Conservation (phyloP, 108 stramenopile species). For the Nitzschia sp. region DNA sequence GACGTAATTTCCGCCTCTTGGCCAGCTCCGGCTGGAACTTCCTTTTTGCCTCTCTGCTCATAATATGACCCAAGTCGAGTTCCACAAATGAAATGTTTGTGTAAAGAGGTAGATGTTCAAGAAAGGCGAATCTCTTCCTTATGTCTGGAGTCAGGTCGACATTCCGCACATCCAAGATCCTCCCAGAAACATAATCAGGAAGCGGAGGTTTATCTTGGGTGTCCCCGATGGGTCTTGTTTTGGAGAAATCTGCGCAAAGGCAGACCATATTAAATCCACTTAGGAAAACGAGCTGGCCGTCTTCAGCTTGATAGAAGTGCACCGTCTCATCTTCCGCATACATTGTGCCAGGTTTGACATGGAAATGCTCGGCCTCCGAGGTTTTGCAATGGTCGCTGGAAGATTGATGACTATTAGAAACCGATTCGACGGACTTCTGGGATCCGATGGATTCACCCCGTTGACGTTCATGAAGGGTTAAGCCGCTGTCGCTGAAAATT, state of each 20-base stretch:
- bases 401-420: background rate
- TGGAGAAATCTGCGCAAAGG: conserved; percentile 62
- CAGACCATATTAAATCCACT: conserved; percentile 78
- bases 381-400: background rate
- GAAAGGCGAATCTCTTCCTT: conserved; percentile 67
- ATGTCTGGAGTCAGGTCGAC: conserved; percentile 56
- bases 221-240: background rate
- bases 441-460: conserved; percentile 44
- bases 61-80: conserved; percentile 55
- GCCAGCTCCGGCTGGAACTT: conserved; percentile 66
- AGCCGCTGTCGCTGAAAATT: too few species aligned
- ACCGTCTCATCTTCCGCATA: conserved; percentile 44
- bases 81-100: conserved; percentile 70
- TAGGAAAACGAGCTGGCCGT: conserved; percentile 76
- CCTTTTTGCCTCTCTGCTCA: conserved; percentile 54
- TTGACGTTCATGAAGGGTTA: conserved; percentile 6
- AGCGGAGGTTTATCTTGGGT: conserved; percentile 36
- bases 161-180: conserved; percentile 60
- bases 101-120: conserved; percentile 73
- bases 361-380: background rate
- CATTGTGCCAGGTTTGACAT: conserved; percentile 27
- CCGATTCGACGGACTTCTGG: conserved; percentile 23
- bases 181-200: conserved; percentile 70
- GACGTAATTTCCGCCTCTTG: conserved; percentile 62
- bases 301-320: conserved; percentile 78